Percentiles rank a stretch among this genome's conserved stretches.
Evolutionary conservation across 2,329 filamentous ascomycete genomes (phyloP).

Genomic region (Fonsecaea pedrosoi): DNA sequence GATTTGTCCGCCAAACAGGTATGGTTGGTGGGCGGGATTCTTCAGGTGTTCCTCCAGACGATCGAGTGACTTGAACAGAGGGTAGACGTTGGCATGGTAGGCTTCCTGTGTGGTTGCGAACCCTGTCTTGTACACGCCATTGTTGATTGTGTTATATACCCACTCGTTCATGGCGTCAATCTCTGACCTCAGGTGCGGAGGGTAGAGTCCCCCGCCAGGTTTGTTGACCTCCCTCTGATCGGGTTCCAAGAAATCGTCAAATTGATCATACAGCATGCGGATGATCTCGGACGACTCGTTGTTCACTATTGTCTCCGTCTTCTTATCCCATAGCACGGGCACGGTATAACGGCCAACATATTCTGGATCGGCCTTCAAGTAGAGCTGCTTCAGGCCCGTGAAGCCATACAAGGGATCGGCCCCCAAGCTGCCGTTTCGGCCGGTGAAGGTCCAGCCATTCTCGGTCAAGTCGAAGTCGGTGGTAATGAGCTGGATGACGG

Average conservation of each 20-base stretch:
- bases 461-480: slow-evolving; percentile 52
- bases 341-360: slow-evolving; percentile 81
- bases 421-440: slow-evolving; percentile 60
- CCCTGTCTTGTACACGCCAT: slow-evolving; percentile 66
- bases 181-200: slow-evolving; percentile 62
- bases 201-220: slow-evolving; percentile 61
- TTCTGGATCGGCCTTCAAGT: slow-evolving; percentile 71
- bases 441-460: slow-evolving; percentile 77
- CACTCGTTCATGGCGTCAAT: slow-evolving; percentile 79
- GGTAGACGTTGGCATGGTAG: slow-evolving; percentile 73
- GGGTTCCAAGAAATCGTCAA: slow-evolving; percentile 69
- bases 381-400: slow-evolving; percentile 74
- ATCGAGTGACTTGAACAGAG: slow-evolving; percentile 76
- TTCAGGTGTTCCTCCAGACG: slow-evolving; percentile 72
- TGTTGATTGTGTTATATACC: slow-evolving; percentile 70
- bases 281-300: slow-evolving; percentile 90
- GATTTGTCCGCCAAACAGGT: slow-evolving; percentile 72
- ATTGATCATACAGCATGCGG: slow-evolving; percentile 78
- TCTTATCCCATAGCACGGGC: slow-evolving; percentile 81
- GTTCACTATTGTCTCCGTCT: slow-evolving; percentile 75
- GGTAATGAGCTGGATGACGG: slow-evolving; percentile 57
- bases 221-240: slow-evolving; percentile 61
- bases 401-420: slow-evolving; percentile 75
- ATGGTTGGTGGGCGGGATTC: slow-evolving; percentile 61
- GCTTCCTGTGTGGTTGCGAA: slow-evolving; percentile 79